These are phyloP conservation scores for Phaeosphaeriaceae sp. DNA, from an alignment of 2,329 filamentous ascomycete genomes.

Conservation along the genomic window DNA sequence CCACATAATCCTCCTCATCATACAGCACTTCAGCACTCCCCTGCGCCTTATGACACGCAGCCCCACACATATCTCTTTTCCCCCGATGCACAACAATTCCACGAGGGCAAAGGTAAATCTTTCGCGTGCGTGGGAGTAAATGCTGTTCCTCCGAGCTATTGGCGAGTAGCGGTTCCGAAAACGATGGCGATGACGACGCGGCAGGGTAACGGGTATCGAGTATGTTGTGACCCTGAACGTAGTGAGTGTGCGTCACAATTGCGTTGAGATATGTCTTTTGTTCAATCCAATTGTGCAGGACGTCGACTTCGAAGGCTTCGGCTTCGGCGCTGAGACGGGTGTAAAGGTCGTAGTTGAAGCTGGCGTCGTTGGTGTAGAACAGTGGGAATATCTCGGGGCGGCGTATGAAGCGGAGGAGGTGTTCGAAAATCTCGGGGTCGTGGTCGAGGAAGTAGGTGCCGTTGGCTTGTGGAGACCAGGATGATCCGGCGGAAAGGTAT, in stretches of 20 bases:
- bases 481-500: slow-evolving; percentile 7
- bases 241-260: slow-evolving; percentile 20
- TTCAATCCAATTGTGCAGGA: slow-evolving; percentile 42
- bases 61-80: slow-evolving; percentile 7
- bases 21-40: slow-evolving; percentile 1
- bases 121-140: background rate
- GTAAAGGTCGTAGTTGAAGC: slow-evolving; percentile 47
- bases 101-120: slow-evolving; percentile 25
- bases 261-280: slow-evolving; percentile 27
- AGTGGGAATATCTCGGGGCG: slow-evolving; percentile 31
- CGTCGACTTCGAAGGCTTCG: slow-evolving; percentile 40
- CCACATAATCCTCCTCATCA: slow-evolving; percentile 11
- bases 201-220: no score
- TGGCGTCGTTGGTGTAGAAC: slow-evolving; percentile 38
- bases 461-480: slow-evolving; percentile 20
- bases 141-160: slow-evolving; percentile 5
- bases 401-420: slow-evolving; percentile 28
- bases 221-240: no score
- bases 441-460: slow-evolving; percentile 50
- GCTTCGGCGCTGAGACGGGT: slow-evolving; percentile 41
- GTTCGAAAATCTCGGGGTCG: slow-evolving; percentile 43
- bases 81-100: slow-evolving; percentile 15
- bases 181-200: background rate
- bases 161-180: background rate
- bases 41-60: slow-evolving; percentile 4